Evolutionary conservation across 495 filamentous ascomycete genomes (phyloP).

Genomic region (Glutinoglossum americanum): DNA sequence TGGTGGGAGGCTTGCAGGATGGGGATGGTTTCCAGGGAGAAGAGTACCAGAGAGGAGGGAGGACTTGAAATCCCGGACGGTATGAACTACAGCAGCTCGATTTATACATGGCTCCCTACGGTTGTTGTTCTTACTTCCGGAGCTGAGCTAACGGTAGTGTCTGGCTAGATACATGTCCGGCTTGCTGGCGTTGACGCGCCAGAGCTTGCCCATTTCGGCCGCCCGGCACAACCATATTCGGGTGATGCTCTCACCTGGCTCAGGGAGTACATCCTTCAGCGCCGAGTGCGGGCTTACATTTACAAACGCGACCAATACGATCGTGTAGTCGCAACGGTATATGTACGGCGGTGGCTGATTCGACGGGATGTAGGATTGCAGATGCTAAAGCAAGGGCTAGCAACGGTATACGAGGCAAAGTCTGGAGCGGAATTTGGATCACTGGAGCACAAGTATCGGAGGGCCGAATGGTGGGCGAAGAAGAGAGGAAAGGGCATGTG

Average conservation of each 20-base stretch:
- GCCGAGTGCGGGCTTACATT: constrained; percentile 58
- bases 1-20: constrained; percentile 65
- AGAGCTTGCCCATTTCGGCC: constrained; percentile 79
- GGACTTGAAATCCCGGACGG: constrained; percentile 54
- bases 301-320: constrained; percentile 81
- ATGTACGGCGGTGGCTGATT: constrained; percentile 35
- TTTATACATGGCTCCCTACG: background rate
- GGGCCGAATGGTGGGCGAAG: constrained; percentile 52
- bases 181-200: constrained; percentile 86
- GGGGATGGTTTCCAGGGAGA: constrained; percentile 71
- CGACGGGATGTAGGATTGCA: constrained; percentile 68
- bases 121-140: background rate
- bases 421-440: constrained; percentile 68
- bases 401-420: constrained; percentile 84
- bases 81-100: constrained; percentile 19
- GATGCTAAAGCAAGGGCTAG: constrained; percentile 67
- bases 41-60: constrained; percentile 43
- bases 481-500: constrained; percentile 54
- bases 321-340: constrained; percentile 70
- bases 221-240: constrained; percentile 62
- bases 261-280: constrained; percentile 42
- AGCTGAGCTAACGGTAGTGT: constrained; percentile 4
- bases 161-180: constrained; percentile 49
- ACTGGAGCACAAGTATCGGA: constrained; percentile 40
- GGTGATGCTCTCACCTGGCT: constrained; percentile 66